Base-by-base conservation (phyloP, 768 basidiomycete genomes). In the Lactifluus hygrophoroides region DNA sequence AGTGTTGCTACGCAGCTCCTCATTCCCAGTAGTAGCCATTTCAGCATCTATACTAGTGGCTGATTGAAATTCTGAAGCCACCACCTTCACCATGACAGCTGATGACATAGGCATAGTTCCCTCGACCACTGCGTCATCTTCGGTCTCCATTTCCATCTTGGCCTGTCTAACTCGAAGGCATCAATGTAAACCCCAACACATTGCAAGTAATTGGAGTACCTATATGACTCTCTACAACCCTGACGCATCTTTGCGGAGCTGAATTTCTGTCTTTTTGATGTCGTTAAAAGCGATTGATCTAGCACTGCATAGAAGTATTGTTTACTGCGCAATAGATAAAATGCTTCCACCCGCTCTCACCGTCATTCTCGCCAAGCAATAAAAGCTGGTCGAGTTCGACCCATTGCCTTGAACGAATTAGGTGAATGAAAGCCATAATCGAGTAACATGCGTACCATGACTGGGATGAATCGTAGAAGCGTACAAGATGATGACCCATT, bases 381-480 rank as follows among this genome's bases (percentile, higher is more conserved):
- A 79, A 73, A n/a, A 95, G 70, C 56, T 78, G 77, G 28, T 77
- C 79, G 14, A 74, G 59, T 3, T 74, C 67, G 3, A 90, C 74
- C 75, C 79, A 86, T 71, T 82, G 78, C 88, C 88, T 90, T 57
- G 16, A 47, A 48, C 37, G 13, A 38, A 30, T 47, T 40, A 54
- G 43, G 59, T 23, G n/a, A 49, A 37, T 40, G 16, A 25, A 19
- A 43, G 17, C 19, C 37, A 9, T 34, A 16, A 3, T 27, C 8
- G 30, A 47, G 25, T 30, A 50, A 16, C 17, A 11, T 1, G 66
- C 79, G 14, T 65, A 83, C 87, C 90, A 87, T 60, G 85, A 79
- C 61, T 76, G 73, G 1, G 72, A 67, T 51, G 79, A 80, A 67
- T 94, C 91, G 68, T 78, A 94, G 72, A 92, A 95, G 46, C 81